Evolutionary conservation across 441 rosid genomes (phyloP).

Genomic region (Gossypium trilobum): DNA sequence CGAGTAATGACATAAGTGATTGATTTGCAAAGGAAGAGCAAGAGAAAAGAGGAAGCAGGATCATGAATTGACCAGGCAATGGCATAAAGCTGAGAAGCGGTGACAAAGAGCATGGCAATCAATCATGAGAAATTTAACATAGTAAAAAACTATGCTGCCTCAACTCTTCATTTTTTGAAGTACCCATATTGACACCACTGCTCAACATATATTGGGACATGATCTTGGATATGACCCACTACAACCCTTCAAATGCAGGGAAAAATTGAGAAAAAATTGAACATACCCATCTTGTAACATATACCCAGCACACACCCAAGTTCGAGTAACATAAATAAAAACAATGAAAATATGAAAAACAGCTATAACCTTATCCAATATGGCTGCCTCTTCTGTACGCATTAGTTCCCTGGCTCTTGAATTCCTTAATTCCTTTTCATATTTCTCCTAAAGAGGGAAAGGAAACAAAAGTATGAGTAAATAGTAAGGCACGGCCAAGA

Average conservation of each 20-base stretch:
- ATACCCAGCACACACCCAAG: not conserved
- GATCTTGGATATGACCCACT: not conserved
- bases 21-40: not conserved
- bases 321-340: not conserved
- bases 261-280: not conserved
- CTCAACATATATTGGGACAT: not conserved
- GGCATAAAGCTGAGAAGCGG: not conserved
- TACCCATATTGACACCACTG: not conserved
- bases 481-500: not conserved
- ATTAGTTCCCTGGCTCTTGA: constrained; percentile 85
- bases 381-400: constrained; percentile 88
- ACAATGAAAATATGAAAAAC: not conserved
- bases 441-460: constrained; percentile 52
- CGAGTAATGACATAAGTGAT: not conserved
- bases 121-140: constrained; percentile 6
- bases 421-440: constrained; percentile 83
- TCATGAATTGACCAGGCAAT: not conserved
- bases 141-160: not conserved
- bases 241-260: not conserved
- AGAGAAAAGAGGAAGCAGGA: not conserved
- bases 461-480: not conserved
- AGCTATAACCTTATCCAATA: constrained; percentile 73
- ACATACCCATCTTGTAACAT: not conserved
- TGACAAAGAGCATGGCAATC: not conserved
- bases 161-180: not conserved